Conservation (phyloP, 2,329 filamentous ascomycete species). For the Trematosphaeria pertusa region DNA sequence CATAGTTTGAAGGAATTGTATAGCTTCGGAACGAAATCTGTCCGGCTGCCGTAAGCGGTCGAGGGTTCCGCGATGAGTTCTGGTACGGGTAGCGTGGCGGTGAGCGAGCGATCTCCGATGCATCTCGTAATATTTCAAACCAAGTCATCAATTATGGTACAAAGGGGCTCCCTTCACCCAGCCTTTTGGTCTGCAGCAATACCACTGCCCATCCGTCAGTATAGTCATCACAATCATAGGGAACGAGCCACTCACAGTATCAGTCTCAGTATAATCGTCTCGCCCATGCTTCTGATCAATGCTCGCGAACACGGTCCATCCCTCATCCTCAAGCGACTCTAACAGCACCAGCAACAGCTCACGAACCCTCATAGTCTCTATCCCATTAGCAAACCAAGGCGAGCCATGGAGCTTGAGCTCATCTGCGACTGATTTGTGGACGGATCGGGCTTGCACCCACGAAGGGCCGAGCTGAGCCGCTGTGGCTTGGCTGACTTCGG, state of each 20-base stretch:
- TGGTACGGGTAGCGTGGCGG: no score
- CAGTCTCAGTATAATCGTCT: constrained; percentile 25
- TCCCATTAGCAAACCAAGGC: constrained; percentile 41
- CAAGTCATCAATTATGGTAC: constrained; percentile 25
- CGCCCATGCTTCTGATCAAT: constrained; percentile 41
- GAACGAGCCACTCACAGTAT: constrained; percentile 21
- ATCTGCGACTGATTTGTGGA: constrained; percentile 20
- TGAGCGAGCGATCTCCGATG: no score
- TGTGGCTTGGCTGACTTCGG: constrained; percentile 16
- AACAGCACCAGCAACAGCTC: constrained; percentile 45
- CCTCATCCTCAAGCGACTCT: constrained; percentile 44
- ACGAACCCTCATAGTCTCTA: constrained; percentile 46
- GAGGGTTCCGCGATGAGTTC: no score
- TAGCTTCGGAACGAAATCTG: no score
- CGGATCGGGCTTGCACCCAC: constrained; percentile 14
- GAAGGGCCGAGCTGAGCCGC: constrained; percentile 14
- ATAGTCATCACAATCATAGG: background rate
- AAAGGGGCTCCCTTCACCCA: constrained; percentile 31
- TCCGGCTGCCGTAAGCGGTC: no score
- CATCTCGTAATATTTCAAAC: no score
- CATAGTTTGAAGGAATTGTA: no score
- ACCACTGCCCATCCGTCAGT: constrained; percentile 20
- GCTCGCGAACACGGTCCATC: constrained; percentile 51
- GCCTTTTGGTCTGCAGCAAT: constrained; percentile 27
- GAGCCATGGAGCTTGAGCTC: constrained; percentile 46